Conservation (phyloP, 371 early-diverging fungal genomes). For the Lichtheimia ornata region DNA sequence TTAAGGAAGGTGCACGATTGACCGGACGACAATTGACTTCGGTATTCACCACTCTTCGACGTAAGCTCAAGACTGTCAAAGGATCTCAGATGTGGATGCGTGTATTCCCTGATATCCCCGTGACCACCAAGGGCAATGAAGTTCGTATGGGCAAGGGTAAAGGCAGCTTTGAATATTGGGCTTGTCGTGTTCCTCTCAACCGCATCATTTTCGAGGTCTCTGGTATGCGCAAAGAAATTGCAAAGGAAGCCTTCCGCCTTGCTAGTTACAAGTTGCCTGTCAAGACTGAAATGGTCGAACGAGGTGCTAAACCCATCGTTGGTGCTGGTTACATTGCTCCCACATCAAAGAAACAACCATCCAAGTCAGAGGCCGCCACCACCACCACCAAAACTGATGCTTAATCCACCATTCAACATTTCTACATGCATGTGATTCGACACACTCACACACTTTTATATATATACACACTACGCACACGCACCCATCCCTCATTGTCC, state of each 20-base stretch:
- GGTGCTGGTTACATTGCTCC: conserved; percentile 47
- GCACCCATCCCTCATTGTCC: background rate
- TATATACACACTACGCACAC: background rate
- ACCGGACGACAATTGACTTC: conserved; percentile 84
- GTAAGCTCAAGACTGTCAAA: conserved; percentile 87
- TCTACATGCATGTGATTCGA: background rate
- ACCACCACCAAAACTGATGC: background rate
- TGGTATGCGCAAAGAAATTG: conserved; percentile 76
- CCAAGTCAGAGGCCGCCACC: background rate
- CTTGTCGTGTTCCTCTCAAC: conserved; percentile 86
- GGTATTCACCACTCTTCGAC: conserved; percentile 70
- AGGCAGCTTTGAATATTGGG: conserved; percentile 93
- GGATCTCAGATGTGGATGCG: conserved; percentile 86
- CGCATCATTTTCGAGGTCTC: conserved; percentile 88
- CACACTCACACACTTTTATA: background rate
- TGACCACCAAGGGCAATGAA: conserved; percentile 89
- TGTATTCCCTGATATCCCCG: conserved; percentile 92
- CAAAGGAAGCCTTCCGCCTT: conserved; percentile 77
- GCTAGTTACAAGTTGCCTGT: conserved; percentile 75
- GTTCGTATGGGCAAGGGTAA: conserved; percentile 98
- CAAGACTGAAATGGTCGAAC: conserved; percentile 74
- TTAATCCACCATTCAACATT: background rate
- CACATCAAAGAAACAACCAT: background rate
- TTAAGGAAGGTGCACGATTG: conserved; percentile 82
- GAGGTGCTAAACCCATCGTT: conserved; percentile 54